Evolutionary conservation across 2,329 filamentous ascomycete genomes (phyloP).

Genomic region (Colletotrichum costaricense): DNA sequence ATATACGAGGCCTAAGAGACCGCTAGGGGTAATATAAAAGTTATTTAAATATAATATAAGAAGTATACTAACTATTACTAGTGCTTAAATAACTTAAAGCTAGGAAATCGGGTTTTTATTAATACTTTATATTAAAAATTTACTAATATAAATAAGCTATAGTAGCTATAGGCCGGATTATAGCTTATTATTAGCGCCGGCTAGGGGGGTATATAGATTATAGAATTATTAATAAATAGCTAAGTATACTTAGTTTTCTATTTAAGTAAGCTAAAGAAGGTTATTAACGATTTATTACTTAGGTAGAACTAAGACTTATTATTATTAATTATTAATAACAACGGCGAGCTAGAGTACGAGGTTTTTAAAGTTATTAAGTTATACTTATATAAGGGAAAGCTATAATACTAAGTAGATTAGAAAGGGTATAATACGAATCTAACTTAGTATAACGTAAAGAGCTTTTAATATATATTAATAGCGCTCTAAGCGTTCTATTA

Average conservation of each 20-base stretch:
- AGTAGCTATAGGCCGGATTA: fast-evolving
- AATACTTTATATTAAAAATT: fast-evolving
- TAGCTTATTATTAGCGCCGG: fast-evolving
- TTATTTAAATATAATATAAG: fast-evolving
- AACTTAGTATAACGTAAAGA: too few species aligned
- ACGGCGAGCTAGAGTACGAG: fast-evolving
- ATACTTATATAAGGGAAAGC: too few species aligned
- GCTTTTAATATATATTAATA: too few species aligned
- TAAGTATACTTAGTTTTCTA: fast-evolving
- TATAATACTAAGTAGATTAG: too few species aligned
- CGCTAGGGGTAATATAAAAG: fast-evolving
- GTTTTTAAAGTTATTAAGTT: too few species aligned
- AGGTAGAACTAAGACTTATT: too few species aligned
- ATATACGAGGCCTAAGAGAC: fast-evolving
- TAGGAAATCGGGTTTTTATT: fast-evolving
- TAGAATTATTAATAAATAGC: too few species aligned
- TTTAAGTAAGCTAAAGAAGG: too few species aligned
- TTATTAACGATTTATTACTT: fast-evolving
- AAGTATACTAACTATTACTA: fast-evolving
- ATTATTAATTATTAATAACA: too few species aligned
- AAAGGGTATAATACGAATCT: too few species aligned
- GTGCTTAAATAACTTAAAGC: fast-evolving
- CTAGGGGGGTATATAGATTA: fast-evolving
- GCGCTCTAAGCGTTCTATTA: too few species aligned
- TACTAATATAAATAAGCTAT: fast-evolving